Percentiles rank a stretch among this genome's conserved stretches.
Conservation (phyloP, 768 basidiomycete species). For the Fibroporia radiculosa region DNA sequence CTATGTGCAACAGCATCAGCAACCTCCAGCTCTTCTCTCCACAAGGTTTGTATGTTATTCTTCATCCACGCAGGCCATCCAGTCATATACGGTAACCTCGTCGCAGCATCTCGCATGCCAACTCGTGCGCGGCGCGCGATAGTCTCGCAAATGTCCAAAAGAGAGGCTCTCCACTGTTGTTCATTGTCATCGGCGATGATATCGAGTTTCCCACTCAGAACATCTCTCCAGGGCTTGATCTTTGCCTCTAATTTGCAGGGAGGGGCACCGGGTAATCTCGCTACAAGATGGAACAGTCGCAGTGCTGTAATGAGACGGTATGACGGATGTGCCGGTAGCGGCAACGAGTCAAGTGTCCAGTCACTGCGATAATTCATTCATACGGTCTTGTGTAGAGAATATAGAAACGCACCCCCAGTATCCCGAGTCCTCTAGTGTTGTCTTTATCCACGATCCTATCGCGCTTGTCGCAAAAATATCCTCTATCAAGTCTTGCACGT, state of each 20-base stretch:
- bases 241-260: slow-evolving; percentile 11
- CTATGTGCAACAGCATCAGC: slow-evolving; percentile 39
- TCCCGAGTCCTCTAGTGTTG: slow-evolving; percentile 47
- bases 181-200: slow-evolving; percentile 23
- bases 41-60: slow-evolving; percentile 41
- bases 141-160: slow-evolving; percentile 32
- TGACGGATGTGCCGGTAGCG: slow-evolving; percentile 64
- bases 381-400: too few species aligned
- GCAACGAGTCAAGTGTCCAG: slow-evolving; percentile 66
- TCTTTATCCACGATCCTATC: slow-evolving; percentile 40
- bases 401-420: slow-evolving; percentile 72
- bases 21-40: slow-evolving; percentile 55
- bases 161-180: slow-evolving; percentile 17
- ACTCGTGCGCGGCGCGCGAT: slow-evolving; percentile 40
- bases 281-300: slow-evolving; percentile 50
- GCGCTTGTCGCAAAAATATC: slow-evolving; percentile 30
- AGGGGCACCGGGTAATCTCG: slow-evolving; percentile 20
- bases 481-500: slow-evolving; percentile 50
- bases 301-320: slow-evolving; percentile 71
- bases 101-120: slow-evolving; percentile 21
- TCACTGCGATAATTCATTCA: slow-evolving; percentile 38
- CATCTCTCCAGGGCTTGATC: slow-evolving; percentile 46
- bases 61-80: slow-evolving; percentile 28
- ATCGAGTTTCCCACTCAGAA: slow-evolving; percentile 26
- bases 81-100: not conserved